Percentiles rank a stretch among this genome's conserved stretches.
Conservation (phyloP, 2,329 filamentous ascomycete genomes). For the Ophiostoma himal-ulmi region DNA sequence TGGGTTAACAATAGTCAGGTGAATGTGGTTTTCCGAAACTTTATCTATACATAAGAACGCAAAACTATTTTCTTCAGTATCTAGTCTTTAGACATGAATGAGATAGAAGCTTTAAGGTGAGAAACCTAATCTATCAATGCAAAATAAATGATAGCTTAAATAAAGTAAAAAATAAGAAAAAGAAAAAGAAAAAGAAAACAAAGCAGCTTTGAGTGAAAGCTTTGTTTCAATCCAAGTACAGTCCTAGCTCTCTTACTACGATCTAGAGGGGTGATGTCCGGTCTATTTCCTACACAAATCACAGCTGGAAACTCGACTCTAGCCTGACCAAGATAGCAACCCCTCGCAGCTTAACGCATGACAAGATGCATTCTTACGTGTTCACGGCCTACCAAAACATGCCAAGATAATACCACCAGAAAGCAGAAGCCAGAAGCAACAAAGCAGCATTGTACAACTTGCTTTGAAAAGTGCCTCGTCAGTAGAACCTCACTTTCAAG, state of each 20-base stretch:
- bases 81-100: too few species aligned
- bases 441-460: not conserved
- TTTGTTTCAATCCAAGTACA: too few species aligned
- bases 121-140: too few species aligned
- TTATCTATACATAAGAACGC: too few species aligned
- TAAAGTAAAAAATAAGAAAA: too few species aligned
- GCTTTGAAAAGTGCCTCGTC: too few species aligned
- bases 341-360: not conserved
- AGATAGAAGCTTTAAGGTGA: too few species aligned
- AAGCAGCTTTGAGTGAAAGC: too few species aligned
- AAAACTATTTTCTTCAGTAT: too few species aligned
- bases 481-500: not conserved
- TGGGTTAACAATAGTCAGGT: not conserved
- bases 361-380: not conserved
- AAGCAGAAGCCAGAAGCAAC: not conserved
- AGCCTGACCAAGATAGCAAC: not conserved
- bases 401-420: not conserved
- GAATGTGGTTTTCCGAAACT: too few species aligned
- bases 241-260: not conserved
- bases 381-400: not conserved
- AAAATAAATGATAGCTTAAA: too few species aligned
- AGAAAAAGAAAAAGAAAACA: too few species aligned
- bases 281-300: not conserved
- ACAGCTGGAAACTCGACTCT: not conserved
- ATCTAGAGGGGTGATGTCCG: not conserved